Conservation (phyloP, 306 rosid species). For the Cyamopsis tetragonoloba region DNA sequence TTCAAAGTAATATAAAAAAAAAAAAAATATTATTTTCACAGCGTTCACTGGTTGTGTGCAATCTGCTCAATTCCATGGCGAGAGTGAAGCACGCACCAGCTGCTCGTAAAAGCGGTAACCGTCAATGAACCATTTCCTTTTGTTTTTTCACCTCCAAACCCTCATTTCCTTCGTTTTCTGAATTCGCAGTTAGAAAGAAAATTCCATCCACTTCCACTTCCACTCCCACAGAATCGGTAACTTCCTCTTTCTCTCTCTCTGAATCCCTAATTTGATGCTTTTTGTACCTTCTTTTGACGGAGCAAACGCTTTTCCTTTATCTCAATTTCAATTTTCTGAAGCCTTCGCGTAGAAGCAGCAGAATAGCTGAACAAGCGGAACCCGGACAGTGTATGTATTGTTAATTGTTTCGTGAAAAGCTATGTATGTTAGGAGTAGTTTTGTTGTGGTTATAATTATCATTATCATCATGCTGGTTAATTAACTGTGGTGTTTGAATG, state of each 20-base stretch:
- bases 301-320: background rate
- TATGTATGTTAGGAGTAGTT: background rate
- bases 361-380: background rate
- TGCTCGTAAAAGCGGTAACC: conserved; percentile 17
- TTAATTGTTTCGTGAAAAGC: too few relatives aligned
- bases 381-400: conserved; percentile 36
- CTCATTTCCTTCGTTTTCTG: conserved; percentile 14
- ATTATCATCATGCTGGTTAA: background rate
- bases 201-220: background rate
- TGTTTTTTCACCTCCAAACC: background rate
- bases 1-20: background rate
- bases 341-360: conserved; percentile 11
- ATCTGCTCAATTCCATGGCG: conserved; percentile 38
- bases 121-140: background rate
- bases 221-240: conserved; percentile 29
- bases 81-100: conserved; percentile 42
- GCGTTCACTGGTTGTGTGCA: too few relatives aligned
- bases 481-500: background rate
- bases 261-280: background rate
- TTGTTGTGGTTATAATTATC: background rate
- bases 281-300: too few relatives aligned
- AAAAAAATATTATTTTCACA: too few relatives aligned
- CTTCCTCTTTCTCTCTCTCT: background rate
- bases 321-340: conserved; percentile 15
- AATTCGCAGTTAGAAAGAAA: conserved; percentile 2